Percentiles rank a stretch among this genome's conserved stretches.
Evolutionary conservation across 192 early-diverging fungal genomes (phyloP).

Genomic region (Coemansia javaensis): DNA sequence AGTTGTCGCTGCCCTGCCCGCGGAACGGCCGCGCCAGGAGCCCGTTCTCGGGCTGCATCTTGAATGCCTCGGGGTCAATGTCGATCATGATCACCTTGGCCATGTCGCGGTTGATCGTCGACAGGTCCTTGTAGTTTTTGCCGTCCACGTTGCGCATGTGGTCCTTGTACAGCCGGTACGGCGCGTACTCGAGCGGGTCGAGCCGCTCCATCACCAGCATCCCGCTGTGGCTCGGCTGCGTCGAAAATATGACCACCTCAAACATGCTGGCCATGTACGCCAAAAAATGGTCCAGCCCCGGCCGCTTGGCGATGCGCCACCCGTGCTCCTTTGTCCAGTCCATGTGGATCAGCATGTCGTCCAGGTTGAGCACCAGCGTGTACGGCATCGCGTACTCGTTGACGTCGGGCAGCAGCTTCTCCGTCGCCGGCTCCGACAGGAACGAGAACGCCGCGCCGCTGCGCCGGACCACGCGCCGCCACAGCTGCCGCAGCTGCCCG

Average conservation of each 20-base stretch:
- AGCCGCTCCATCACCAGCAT: slow-evolving; percentile 80
- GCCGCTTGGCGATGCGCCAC: slow-evolving; percentile 94
- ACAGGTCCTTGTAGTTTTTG: slow-evolving; percentile 82
- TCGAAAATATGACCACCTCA: slow-evolving; percentile 96
- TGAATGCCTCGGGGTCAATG: slow-evolving; percentile 75
- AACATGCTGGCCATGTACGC: slow-evolving; percentile 85
- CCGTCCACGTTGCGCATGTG: slow-evolving; percentile 82
- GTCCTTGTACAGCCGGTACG: slow-evolving; percentile 89
- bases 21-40: slow-evolving; percentile 80
- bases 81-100: slow-evolving; percentile 92
- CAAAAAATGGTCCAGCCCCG: slow-evolving; percentile 93
- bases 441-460: slow-evolving; percentile 20
- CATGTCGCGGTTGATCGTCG: slow-evolving; percentile 89
- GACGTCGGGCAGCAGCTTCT: slow-evolving; percentile 89
- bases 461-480: slow-evolving; percentile 32
- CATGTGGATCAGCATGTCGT: slow-evolving; percentile 88
- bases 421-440: slow-evolving; percentile 66
- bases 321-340: slow-evolving; percentile 95
- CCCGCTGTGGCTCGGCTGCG: slow-evolving; percentile 74
- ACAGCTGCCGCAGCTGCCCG: slow-evolving; percentile 33
- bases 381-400: slow-evolving; percentile 82
- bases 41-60: slow-evolving; percentile 89
- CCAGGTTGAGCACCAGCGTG: slow-evolving; percentile 93
- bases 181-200: slow-evolving; percentile 82
- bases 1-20: slow-evolving; percentile 75